These are phyloP conservation scores for Stipa capillata DNA, from an alignment of 176 grass and related monocot species.

Conservation along the genomic window DNA sequence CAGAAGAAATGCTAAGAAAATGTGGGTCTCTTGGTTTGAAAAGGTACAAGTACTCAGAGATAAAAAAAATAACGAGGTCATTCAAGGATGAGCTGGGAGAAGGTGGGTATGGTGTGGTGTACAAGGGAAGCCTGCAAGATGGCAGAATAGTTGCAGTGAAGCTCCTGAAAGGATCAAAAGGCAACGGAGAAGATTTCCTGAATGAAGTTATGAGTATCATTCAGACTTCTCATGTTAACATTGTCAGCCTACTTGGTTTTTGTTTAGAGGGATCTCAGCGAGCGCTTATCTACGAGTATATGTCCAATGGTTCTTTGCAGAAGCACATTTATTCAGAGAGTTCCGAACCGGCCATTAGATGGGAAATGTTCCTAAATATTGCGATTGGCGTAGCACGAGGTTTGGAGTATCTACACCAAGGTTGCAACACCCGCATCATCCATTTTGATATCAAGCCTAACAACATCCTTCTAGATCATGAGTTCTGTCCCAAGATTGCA, in stretches of 20 bases:
- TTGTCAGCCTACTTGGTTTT: slow-evolving; percentile 41
- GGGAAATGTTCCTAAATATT: slow-evolving; percentile 50
- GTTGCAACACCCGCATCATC: slow-evolving; percentile 46
- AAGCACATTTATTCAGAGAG: slow-evolving; percentile 40
- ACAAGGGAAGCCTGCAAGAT: slow-evolving; percentile 30
- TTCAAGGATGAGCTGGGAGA: slow-evolving; percentile 44
- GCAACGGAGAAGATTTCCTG: slow-evolving; percentile 39
- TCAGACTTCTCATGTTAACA: slow-evolving; percentile 50
- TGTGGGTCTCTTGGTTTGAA: slow-evolving; percentile 44
- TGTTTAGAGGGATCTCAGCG: slow-evolving; percentile 34
- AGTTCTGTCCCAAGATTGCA: slow-evolving; percentile 46
- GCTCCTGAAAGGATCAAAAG: slow-evolving; percentile 22
- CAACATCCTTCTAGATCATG: slow-evolving; percentile 42
- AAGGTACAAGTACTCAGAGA: slow-evolving; percentile 39
- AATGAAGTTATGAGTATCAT: slow-evolving; percentile 51
- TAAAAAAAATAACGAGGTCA: slow-evolving; percentile 51
- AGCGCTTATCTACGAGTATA: slow-evolving; percentile 51
- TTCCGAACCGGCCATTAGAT: not conserved
- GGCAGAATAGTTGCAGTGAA: slow-evolving; percentile 41
- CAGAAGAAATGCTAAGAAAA: slow-evolving; percentile 21
- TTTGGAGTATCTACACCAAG: slow-evolving; percentile 42
- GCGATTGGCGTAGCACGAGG: slow-evolving; percentile 32
- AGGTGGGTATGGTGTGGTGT: slow-evolving; percentile 56
- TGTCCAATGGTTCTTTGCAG: slow-evolving; percentile 55
- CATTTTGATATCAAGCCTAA: slow-evolving; percentile 72